phyloP scores from a whole-genome alignment of 1,284 basidiomycete genomes.

The Ganoderma sinense region DNA sequence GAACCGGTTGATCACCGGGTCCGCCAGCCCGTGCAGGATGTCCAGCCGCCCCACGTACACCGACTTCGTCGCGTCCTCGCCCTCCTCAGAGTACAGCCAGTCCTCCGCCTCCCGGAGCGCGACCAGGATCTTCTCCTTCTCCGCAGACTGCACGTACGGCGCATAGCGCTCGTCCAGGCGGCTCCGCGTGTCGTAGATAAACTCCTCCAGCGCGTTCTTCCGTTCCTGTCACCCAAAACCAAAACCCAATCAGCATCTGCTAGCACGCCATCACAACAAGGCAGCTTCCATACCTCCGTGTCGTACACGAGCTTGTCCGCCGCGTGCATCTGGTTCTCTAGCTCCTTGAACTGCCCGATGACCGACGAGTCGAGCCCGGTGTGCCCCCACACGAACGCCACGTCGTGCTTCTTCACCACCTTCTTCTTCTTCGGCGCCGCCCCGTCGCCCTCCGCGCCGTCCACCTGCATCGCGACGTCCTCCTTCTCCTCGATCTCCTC shows the following conservation, averaged over 20 bases:
- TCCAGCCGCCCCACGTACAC: conserved; percentile 73
- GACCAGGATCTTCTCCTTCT: conserved; percentile 80
- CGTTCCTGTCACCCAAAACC: conserved; percentile 66
- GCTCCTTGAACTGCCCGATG: conserved; percentile 76
- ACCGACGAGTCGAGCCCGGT: conserved; percentile 67
- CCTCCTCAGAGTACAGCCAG: conserved; percentile 96
- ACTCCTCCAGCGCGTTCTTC: conserved; percentile 97
- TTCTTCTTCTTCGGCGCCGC: conserved; percentile 82
- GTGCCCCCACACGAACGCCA: conserved; percentile 73
- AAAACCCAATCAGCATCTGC: conserved; percentile 11
- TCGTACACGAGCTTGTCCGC: conserved; percentile 94
- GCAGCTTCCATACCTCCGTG: conserved; percentile 75
- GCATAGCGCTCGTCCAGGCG: conserved; percentile 91
- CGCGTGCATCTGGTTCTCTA: conserved; percentile 87
- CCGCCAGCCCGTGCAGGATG: conserved; percentile 81
- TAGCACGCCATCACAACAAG: background rate
- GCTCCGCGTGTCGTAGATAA: conserved; percentile 92
- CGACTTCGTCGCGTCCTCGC: conserved; percentile 93
- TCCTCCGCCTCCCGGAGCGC: conserved; percentile 85
- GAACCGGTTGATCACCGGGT: conserved; percentile 85
- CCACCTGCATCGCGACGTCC: conserved; percentile 82
- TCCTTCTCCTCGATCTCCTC: conserved; percentile 87
- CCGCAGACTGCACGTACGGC: conserved; percentile 71
- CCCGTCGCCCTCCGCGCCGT: conserved; percentile 52
- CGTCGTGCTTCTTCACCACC: conserved; percentile 82